phyloP scores from a whole-genome alignment of 345 rosid species.

The Populus deltoides region DNA sequence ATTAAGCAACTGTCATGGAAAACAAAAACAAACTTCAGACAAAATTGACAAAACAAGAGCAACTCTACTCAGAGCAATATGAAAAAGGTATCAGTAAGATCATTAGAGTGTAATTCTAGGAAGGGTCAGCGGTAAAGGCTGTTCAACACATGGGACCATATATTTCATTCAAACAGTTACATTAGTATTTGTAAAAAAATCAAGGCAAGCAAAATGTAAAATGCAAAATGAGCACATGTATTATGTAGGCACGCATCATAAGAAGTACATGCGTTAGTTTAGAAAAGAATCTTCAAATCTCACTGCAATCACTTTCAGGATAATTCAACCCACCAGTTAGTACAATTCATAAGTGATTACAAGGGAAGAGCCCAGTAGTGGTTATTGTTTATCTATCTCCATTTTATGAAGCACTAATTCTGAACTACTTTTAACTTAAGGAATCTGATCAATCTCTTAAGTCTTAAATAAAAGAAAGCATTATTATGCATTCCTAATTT shows the following conservation, averaged over 20 bases:
- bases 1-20: slow-evolving; percentile 69
- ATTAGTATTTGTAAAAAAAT: neutral
- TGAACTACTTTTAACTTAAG: neutral
- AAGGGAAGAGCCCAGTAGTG: no score
- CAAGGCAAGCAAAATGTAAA: neutral
- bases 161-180: neutral
- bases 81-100: neutral
- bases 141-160: neutral
- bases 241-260: neutral
- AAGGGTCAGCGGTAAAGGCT: neutral
- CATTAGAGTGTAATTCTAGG: neutral
- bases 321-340: no score
- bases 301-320: neutral
- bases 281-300: neutral
- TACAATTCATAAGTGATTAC: no score
- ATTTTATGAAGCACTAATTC: neutral
- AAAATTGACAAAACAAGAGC: slow-evolving; percentile 3
- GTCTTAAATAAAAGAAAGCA: neutral
- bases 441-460: neutral
- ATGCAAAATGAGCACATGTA: neutral
- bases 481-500: neutral
- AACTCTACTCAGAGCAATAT: neutral
- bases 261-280: neutral
- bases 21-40: slow-evolving; percentile 17
- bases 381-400: neutral